Evolutionary conservation across 768 basidiomycete genomes (phyloP), one percentile per base, ranked within the genome.

Genomic region (Macrocybe gigantea): DNA sequence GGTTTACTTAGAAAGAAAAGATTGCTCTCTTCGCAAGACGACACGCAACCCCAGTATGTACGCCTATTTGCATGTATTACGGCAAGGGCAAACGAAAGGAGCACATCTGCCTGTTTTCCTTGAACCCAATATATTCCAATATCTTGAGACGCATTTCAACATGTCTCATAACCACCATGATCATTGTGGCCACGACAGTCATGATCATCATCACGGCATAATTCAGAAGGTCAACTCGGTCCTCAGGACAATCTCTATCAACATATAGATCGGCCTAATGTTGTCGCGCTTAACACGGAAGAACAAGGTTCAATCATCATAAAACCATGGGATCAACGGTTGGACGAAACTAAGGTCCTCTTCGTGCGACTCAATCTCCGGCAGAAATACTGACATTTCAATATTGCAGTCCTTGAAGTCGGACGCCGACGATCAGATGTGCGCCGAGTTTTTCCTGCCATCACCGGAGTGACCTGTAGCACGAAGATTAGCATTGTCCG

Each of bases 391-490:
- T 42, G 37, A 50, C 44, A 22, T 22, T 4, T 42, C 48, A 33
- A 45, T 47, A 37, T 47, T 15, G 6, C 54, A 96, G 93, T 88
- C 68, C 51, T 62, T 93, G 49, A 87, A 93, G 64, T 93, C 90
- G 12, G 93, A 96, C 53, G 86, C 87, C 33, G 93, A 95, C 64
- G 93, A 94, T 60, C 87, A 92, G 64, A 64, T 96, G 89, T 90
- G 64, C 56, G 73, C 51, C 41, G 29, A 12, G 4, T 30, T 33
- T 48, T 33, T 15, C 30, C 37, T 43, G 36, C 41, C 33, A 11
- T 30, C 32, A 5, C 44, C 31, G 6, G 34, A 40, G 40, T 34
- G 48, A 39, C 15, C 42, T 29, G 5, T 33, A 45, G 44, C 29
- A 48, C 45, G 33, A 46, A 33, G 38, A 40, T 36, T 54, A 91